phyloP scores from a whole-genome alignment of 2,329 filamentous ascomycete species.

The Magnaporthales sp. region DNA sequence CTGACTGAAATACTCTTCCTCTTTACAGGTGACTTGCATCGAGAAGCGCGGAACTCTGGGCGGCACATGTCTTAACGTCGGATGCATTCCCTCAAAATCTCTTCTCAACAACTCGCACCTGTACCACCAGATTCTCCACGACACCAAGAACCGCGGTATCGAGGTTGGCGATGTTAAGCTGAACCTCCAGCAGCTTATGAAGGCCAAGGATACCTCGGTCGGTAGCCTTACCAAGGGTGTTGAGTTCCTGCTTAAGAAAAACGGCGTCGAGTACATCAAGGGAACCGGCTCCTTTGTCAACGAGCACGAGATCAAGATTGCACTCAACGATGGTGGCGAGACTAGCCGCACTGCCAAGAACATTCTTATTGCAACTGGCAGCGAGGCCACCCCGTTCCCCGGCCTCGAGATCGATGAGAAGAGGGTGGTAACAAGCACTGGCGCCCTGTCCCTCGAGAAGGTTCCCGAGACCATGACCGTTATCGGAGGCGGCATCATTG shows the following conservation, averaged over 20 bases:
- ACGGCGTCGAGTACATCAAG: conserved; percentile 96
- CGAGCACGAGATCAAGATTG: conserved; percentile 86
- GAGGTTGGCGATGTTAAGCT: conserved; percentile 96
- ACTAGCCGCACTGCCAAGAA: conserved; percentile 85
- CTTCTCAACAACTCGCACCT: conserved; percentile 99
- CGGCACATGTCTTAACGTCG: conserved; percentile 96
- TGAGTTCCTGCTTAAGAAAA: conserved; percentile 98
- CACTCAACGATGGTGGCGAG: conserved; percentile 86
- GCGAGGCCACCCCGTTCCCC: conserved; percentile 92
- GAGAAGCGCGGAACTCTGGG: conserved; percentile 95
- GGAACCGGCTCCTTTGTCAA: conserved; percentile 80
- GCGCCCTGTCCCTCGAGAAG: conserved; percentile 79
- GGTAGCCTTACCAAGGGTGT: conserved; percentile 88
- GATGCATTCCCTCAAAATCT: conserved; percentile 98
- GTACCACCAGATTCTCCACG: conserved; percentile 94
- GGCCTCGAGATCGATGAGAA: conserved; percentile 95
- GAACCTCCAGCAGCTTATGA: conserved; percentile 94
- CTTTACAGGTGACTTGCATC: conserved; percentile 77
- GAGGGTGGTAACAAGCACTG: conserved; percentile 93
- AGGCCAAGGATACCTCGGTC: conserved; percentile 93
- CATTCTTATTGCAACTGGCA: conserved; percentile 94
- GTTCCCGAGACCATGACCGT: conserved; percentile 96
- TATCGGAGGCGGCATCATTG: conserved; percentile 97
- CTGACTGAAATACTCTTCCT: conserved; percentile 1
- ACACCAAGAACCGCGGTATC: conserved; percentile 94